A percentile compares a stretch with the other conserved stretches of the same genome.
Conservation (phyloP, 1,139 yeast genomes). For the Protomyces macrosporus region DNA sequence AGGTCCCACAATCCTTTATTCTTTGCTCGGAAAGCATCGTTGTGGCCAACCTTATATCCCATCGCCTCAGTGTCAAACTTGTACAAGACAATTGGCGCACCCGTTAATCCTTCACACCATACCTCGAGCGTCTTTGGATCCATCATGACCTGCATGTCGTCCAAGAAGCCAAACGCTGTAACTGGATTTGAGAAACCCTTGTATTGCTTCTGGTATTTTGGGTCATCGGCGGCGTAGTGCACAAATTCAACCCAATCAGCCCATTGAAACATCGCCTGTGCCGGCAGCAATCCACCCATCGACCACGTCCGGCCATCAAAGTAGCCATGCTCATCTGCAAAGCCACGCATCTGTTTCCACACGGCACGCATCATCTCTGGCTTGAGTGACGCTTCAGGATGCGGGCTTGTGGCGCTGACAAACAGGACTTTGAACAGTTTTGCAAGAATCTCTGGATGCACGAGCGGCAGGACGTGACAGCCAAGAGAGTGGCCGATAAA, state of each 20-base stretch:
- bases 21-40: background rate
- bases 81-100: background rate
- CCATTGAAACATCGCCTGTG: background rate
- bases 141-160: background rate
- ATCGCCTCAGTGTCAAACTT: background rate
- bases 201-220: background rate
- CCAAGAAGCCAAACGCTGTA: background rate
- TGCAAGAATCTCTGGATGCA: background rate
- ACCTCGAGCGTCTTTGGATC: background rate
- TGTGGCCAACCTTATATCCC: background rate
- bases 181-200: background rate
- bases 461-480: background rate
- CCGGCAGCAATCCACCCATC: background rate
- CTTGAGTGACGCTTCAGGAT: background rate
- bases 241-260: background rate
- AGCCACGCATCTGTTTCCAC: background rate
- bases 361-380: background rate
- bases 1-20: background rate
- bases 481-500: constrained; percentile 1
- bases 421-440: background rate
- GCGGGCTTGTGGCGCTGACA: background rate
- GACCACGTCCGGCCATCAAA: background rate
- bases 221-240: constrained; percentile 1
- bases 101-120: background rate
- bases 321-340: background rate